Conservation (phyloP, 2,329 filamentous ascomycete genomes). For the Hymenoscyphus repandus region DNA sequence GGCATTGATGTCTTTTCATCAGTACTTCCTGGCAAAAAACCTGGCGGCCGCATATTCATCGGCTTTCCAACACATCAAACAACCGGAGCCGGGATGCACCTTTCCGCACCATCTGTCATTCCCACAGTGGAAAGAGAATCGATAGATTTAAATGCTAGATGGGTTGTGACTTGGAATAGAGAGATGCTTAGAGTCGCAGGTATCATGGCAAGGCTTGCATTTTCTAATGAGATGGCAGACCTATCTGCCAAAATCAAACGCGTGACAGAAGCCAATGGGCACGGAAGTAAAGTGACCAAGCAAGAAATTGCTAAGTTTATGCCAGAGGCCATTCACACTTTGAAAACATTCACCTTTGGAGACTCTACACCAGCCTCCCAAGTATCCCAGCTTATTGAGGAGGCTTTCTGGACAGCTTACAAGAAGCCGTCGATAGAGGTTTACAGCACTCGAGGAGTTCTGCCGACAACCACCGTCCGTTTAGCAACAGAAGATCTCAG, state of each 20-base stretch:
- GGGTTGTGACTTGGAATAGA: constrained; percentile 91
- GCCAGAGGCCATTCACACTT: constrained; percentile 74
- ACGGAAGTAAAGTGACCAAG: constrained; percentile 50
- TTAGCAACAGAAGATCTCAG: constrained; percentile 61
- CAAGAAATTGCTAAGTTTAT: constrained; percentile 63
- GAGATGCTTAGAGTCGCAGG: constrained; percentile 89
- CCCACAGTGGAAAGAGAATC: constrained; percentile 96
- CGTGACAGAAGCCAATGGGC: constrained; percentile 35
- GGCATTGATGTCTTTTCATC: constrained; percentile 80
- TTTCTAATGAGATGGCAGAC: constrained; percentile 78
- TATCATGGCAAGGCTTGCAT: constrained; percentile 83
- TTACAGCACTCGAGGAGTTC: constrained; percentile 79
- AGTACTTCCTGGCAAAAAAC: constrained; percentile 79
- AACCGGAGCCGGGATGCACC: constrained; percentile 86
- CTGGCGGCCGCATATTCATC: constrained; percentile 85
- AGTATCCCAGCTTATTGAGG: constrained; percentile 83
- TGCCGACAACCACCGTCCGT: constrained; percentile 78
- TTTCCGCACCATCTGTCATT: constrained; percentile 93
- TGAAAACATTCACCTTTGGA: constrained; percentile 81
- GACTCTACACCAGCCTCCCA: constrained; percentile 85
- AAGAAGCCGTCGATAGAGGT: constrained; percentile 79
- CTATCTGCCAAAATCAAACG: constrained; percentile 57
- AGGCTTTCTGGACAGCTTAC: constrained; percentile 93
- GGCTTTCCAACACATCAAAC: constrained; percentile 97
- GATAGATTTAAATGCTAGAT: constrained; percentile 92